Base-by-base conservation (phyloP, 352 stramenopile genomes). In the Elongisporangium prolatum region DNA sequence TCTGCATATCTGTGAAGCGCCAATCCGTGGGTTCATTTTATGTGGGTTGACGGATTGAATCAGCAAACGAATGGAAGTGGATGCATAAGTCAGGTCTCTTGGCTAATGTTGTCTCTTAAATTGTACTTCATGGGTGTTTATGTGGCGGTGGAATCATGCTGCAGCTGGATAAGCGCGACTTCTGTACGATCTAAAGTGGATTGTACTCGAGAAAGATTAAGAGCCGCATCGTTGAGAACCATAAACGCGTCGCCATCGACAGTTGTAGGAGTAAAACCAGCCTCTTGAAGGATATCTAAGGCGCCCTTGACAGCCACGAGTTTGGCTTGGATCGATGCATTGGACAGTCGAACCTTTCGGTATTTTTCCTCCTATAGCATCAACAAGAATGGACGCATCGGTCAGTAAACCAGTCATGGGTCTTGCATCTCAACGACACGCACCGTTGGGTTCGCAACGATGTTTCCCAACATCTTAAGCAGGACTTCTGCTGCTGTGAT, bases 401-500 rank as follows among this genome's bases (percentile, higher is more conserved):
- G 44, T 9, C 3, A 25, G 16, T 16, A 11, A 50, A 3, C 38
- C 52, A 48, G 8, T 2, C n/a, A 48, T 21, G 25, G 37, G 8
- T 3, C 5, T 18, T 37, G 16, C 2, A 55, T 20, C 14, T 4
- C 55, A 55, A 11, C 4, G n/a, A 10, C 21, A 56, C 65, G 34
- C 48, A 86, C 80, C 77, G 78, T 54, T 14, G 81, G 81, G 52
- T 80, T 86, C 52, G 80, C 74, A 8, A 84, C 37, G 38, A 91
- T 75, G 47, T 91, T 91, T 48, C 55, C 68, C 34, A 91, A 65
- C 67, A 91, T 84, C 59, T 88, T 91, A 54, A 87, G 72, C 55
- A 91, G 69, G 38, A 75, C 87, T 60, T 91, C 73, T 0, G 76
- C 67, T 0, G 78, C 81, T 2, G 69, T 66, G 44, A 91, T 87